Base-by-base conservation (phyloP, 2,329 filamentous ascomycete species). In the Monosporascus sp. region DNA sequence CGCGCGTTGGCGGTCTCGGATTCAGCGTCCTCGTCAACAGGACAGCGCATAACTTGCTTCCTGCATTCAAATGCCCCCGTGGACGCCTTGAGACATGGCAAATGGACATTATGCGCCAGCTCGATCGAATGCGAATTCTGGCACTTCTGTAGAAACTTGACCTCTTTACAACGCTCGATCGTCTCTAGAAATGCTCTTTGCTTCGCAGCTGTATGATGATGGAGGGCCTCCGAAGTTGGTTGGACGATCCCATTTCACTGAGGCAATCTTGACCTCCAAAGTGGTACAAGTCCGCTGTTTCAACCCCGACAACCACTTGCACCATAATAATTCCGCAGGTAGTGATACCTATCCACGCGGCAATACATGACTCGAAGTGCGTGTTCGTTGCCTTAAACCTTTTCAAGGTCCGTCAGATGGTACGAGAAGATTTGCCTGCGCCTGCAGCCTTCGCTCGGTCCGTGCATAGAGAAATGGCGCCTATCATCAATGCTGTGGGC, bases 401-500 rank as follows among this genome's bases (percentile, higher is more conserved):
- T 58, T 88, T 89, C 72, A 83, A 81, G 58, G 74, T 80, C 7
- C 83, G 85, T 54, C 87, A 89, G 66, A 78, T 86, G 56, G 77
- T 82, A 0, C 79, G 84, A 60, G 73, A 77, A 27, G 76, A 75
- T 54, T 74, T 77, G 35, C 70, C 75, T 0, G 79, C 83, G 57
- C 77, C 83, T 45, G 75, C 81, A 5, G 77, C 76, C 2, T 89
- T 89, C 60, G 76, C 79, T 1, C 77, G 81, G 53, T 77, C 77
- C 35, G 75, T 86, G 2, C 80, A 85, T 61, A 77, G 80, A 55
- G 85, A 88, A 56, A 77, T 88, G 53, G 77, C 77, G 15, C 77
- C 75, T 20, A 65, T 80, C 15, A 61, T 78, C 31, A 70, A 75
- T 51, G 57, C 66, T n/a, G 59, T 61, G 1, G 58, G 65, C 15